A percentile compares a stretch with the other conserved stretches of the same genome.
These are phyloP conservation scores for Mycena leptocephala DNA, from an alignment of 768 basidiomycete genomes.

Conservation along the genomic window DNA sequence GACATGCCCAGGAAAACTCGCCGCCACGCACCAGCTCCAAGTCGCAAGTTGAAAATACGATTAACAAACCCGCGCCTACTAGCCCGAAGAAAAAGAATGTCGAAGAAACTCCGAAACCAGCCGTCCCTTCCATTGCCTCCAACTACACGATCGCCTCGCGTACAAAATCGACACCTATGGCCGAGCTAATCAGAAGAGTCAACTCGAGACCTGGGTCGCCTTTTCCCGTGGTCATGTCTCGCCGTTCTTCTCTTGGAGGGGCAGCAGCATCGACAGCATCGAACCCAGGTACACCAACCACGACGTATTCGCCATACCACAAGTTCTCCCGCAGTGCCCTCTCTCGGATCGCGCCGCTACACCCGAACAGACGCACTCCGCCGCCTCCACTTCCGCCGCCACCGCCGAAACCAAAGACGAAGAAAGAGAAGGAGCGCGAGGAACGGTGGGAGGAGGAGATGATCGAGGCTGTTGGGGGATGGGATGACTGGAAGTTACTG, in stretches of 20 bases:
- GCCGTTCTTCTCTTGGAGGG: constrained; percentile 37
- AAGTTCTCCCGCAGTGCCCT: constrained; percentile 78
- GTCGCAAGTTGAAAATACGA: constrained; percentile 21
- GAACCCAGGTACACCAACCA: constrained; percentile 36
- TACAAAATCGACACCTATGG: constrained; percentile 74
- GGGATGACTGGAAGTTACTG: constrained; percentile 69
- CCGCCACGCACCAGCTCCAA: constrained; percentile 23
- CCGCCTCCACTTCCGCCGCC: constrained; percentile 82
- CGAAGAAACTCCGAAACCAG: constrained; percentile 33
- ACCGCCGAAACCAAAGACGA: constrained; percentile 83
- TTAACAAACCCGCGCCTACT: not conserved
- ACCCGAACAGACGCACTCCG: constrained; percentile 80
- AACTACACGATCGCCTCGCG: constrained; percentile 67
- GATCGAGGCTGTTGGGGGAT: constrained; percentile 80
- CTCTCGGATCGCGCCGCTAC: constrained; percentile 82
- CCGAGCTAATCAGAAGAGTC: constrained; percentile 82
- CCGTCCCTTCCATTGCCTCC: constrained; percentile 44
- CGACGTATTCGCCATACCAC: constrained; percentile 74
- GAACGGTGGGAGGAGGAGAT: constrained; percentile 89
- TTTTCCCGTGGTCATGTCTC: constrained; percentile 53
- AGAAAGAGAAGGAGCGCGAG: constrained; percentile 83
- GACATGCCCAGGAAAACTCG: constrained; percentile 28
- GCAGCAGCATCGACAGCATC: constrained; percentile 29
- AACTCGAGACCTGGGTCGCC: constrained; percentile 79
- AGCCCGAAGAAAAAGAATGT: constrained; percentile 9